phyloP scores from a whole-genome alignment of 768 basidiomycete species.

The Leucosporidium scottii region DNA sequence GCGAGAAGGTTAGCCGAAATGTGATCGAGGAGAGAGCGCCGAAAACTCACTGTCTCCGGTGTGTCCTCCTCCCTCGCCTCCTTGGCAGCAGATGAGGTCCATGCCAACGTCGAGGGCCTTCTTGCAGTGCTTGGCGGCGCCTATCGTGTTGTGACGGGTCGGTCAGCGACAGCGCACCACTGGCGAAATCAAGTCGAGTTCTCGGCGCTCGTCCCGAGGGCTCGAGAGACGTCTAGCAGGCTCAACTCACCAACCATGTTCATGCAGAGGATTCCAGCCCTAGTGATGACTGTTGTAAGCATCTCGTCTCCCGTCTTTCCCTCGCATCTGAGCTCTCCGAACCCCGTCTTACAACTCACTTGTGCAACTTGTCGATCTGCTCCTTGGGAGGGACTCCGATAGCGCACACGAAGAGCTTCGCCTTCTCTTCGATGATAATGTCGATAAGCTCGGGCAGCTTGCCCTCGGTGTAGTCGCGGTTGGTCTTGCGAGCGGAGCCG shows the following conservation, averaged over 20 bases:
- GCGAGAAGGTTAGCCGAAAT: too few relatives aligned
- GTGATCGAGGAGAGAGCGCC: too few relatives aligned
- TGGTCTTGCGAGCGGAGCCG: constrained; percentile 57
- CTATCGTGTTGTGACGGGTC: constrained; percentile 38
- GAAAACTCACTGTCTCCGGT: constrained; percentile 65
- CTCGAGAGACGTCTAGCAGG: too few relatives aligned
- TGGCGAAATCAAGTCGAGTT: too few relatives aligned
- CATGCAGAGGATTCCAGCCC: constrained; percentile 76
- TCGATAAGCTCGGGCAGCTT: constrained; percentile 73
- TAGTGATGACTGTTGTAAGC: too few relatives aligned
- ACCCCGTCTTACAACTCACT: too few relatives aligned
- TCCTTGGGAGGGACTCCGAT: constrained; percentile 70
- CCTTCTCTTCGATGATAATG: constrained; percentile 86
- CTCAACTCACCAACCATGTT: constrained; percentile 50
- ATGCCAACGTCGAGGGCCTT: constrained; percentile 58
- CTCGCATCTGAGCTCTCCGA: too few relatives aligned
- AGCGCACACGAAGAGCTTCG: constrained; percentile 72
- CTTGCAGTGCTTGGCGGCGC: constrained; percentile 66
- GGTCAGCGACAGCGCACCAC: too few relatives aligned
- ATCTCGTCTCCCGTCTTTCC: too few relatives aligned
- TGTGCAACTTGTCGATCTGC: constrained; percentile 72
- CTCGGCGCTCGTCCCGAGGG: too few relatives aligned
- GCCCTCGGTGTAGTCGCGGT: constrained; percentile 60
- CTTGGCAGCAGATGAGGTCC: constrained; percentile 86
- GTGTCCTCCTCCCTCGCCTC: constrained; percentile 85